Evolutionary conservation across 139 green algal genomes (phyloP).

Genomic region (Mychonastes homosphaera): DNA sequence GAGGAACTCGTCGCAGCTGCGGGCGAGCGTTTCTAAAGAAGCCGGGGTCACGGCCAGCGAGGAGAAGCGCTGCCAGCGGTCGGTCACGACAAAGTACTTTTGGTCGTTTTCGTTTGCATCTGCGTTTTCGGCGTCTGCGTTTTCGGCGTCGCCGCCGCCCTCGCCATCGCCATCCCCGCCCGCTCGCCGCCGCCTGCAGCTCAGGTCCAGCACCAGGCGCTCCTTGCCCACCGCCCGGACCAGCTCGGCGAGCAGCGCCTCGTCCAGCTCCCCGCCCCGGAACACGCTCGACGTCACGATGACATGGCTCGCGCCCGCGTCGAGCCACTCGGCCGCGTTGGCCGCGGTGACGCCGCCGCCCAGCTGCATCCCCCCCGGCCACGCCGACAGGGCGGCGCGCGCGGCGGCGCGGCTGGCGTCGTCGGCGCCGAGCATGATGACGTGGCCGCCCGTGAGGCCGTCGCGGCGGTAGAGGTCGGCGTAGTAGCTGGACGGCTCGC

Average conservation of each 20-base stretch:
- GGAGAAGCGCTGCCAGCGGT: slow-evolving; percentile 46
- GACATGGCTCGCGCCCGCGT: slow-evolving; percentile 86
- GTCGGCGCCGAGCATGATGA: slow-evolving; percentile 95
- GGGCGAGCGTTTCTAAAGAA: slow-evolving; percentile 54
- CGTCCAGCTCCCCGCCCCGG: slow-evolving; percentile 69
- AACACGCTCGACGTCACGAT: slow-evolving; percentile 97
- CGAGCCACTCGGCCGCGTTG: slow-evolving; percentile 76
- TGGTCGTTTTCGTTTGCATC: no score
- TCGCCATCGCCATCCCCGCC: slow-evolving; percentile 28
- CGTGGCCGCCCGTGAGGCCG: slow-evolving; percentile 77
- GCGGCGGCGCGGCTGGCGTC: slow-evolving; percentile 47
- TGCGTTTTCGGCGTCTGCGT: background rate
- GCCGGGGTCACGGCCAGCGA: slow-evolving; percentile 40
- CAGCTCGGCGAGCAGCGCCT: slow-evolving; percentile 61
- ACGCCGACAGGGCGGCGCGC: slow-evolving; percentile 60
- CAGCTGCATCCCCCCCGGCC: slow-evolving; percentile 84
- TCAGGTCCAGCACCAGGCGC: slow-evolving; percentile 89
- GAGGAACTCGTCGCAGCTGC: slow-evolving; percentile 87
- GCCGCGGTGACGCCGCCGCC: slow-evolving; percentile 81
- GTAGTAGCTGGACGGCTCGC: slow-evolving; percentile 70
- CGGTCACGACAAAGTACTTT: slow-evolving; percentile 59
- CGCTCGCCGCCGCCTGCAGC: slow-evolving; percentile 76
- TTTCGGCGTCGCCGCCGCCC: no score
- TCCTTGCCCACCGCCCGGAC: slow-evolving; percentile 76
- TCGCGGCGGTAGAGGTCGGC: slow-evolving; percentile 75